A percentile compares a stretch with the other conserved stretches of the same genome.
phyloP scores from a whole-genome alignment of 345 rosid genomes.

The Camelina sativa region DNA sequence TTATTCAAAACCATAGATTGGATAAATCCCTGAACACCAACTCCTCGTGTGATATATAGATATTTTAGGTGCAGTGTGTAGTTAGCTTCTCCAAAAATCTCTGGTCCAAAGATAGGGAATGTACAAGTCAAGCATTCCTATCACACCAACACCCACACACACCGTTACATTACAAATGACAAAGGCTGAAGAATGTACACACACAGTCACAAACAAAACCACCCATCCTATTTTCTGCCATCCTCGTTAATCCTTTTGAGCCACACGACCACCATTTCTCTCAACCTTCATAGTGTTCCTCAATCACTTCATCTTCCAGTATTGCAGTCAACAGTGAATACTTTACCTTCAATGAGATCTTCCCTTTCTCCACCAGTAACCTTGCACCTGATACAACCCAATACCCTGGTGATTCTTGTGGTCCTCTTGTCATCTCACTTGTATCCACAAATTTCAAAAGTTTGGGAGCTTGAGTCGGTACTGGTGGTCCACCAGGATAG shows the following conservation, averaged over 20 bases:
- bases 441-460: slow-evolving; percentile 88
- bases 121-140: slow-evolving; percentile 24
- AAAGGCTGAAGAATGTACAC: slow-evolving; percentile 34
- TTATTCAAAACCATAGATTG: no score
- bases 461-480: slow-evolving; percentile 82
- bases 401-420: slow-evolving; percentile 90
- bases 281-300: slow-evolving; percentile 35
- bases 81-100: background rate
- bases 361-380: slow-evolving; percentile 80
- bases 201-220: background rate
- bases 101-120: slow-evolving; percentile 16
- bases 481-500: slow-evolving; percentile 95
- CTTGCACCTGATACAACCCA: slow-evolving; percentile 97
- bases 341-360: slow-evolving; percentile 87
- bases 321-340: slow-evolving; percentile 75
- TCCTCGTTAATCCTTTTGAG: background rate
- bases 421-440: slow-evolving; percentile 93
- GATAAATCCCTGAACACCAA: background rate
- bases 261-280: background rate
- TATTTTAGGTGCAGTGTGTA: background rate
- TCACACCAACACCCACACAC: slow-evolving; percentile 28
- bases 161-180: slow-evolving; percentile 32
- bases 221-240: background rate
- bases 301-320: slow-evolving; percentile 57
- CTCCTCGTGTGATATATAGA: background rate